These are phyloP conservation scores for Chondrostereum purpureum DNA, from an alignment of 1,284 basidiomycete genomes.

Conservation along the genomic window DNA sequence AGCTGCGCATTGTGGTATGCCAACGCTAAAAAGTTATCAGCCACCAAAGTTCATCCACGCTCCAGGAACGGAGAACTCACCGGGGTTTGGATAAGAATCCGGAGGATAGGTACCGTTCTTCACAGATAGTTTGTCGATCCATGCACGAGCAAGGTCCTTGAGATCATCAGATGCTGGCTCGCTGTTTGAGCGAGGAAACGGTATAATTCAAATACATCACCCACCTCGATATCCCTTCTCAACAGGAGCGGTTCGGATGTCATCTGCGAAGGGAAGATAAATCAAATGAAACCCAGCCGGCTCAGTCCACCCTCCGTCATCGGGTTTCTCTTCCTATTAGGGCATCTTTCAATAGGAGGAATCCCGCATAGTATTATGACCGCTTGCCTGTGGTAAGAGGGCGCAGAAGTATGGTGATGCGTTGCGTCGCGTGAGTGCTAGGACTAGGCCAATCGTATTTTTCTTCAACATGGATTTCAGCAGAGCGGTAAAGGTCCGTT, in stretches of 20 bases:
- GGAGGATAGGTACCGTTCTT: slow-evolving; percentile 80
- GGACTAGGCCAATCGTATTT: slow-evolving; percentile 75
- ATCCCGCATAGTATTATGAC: slow-evolving; percentile 10
- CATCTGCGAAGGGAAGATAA: slow-evolving; percentile 88
- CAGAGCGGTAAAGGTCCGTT: slow-evolving; percentile 84
- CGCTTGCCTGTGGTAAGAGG: slow-evolving; percentile 82
- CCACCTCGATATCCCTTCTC: slow-evolving; percentile 51
- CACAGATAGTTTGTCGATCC: slow-evolving; percentile 76
- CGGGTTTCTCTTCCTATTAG: slow-evolving; percentile 61
- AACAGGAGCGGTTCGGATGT: slow-evolving; percentile 75
- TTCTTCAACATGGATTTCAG: slow-evolving; percentile 80
- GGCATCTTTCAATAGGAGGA: slow-evolving; percentile 6
- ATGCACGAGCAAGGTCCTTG: slow-evolving; percentile 60
- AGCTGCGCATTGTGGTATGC: slow-evolving; percentile 87
- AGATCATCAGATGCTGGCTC: slow-evolving; percentile 60
- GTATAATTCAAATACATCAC: slow-evolving; percentile 12
- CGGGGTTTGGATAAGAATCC: slow-evolving; percentile 89
- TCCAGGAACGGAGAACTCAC: slow-evolving; percentile 32
- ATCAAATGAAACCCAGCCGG: slow-evolving; percentile 93
- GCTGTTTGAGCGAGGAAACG: slow-evolving; percentile 5
- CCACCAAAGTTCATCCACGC: background rate
- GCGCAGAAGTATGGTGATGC: slow-evolving; percentile 78
- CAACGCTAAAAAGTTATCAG: slow-evolving; percentile 50
- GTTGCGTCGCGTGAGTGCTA: slow-evolving; percentile 69
- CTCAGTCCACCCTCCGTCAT: slow-evolving; percentile 71